These are phyloP conservation scores for Penicillium cosmopolitanum DNA, from an alignment of 495 filamentous ascomycete genomes.

Conservation along the genomic window DNA sequence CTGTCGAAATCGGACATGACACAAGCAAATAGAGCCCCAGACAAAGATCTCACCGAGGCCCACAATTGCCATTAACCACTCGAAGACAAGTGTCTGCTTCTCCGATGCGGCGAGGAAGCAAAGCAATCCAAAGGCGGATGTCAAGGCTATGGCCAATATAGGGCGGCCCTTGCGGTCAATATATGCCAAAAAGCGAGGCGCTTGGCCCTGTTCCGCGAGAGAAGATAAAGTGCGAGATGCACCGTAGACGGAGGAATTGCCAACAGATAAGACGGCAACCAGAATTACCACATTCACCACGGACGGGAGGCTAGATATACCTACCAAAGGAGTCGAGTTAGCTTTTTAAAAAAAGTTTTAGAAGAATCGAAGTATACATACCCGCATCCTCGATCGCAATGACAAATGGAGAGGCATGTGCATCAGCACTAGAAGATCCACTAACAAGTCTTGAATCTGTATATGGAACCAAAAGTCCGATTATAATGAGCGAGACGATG, in stretches of 20 bases:
- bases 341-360: neutral
- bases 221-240: conserved; percentile 85
- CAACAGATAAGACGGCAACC: conserved; percentile 83
- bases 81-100: conserved; percentile 66
- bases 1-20: conserved; percentile 88
- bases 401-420: conserved; percentile 83
- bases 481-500: conserved; percentile 70
- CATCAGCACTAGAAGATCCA: conserved; percentile 59
- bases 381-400: conserved; percentile 83
- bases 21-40: conserved; percentile 86
- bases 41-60: conserved; percentile 90
- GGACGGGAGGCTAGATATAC: conserved; percentile 61
- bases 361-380: conserved; percentile 45
- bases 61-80: conserved; percentile 89
- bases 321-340: neutral
- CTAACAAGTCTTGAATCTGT: conserved; percentile 61
- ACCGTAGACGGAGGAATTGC: conserved; percentile 87
- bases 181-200: conserved; percentile 74
- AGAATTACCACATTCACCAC: conserved; percentile 92
- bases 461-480: conserved; percentile 78
- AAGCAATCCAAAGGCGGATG: conserved; percentile 72
- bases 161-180: conserved; percentile 87
- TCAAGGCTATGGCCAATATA: conserved; percentile 69
- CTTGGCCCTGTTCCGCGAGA: conserved; percentile 83
- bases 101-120: conserved; percentile 75